Base-by-base conservation (phyloP, 345 rosid species). In the Laguncularia racemosa region DNA sequence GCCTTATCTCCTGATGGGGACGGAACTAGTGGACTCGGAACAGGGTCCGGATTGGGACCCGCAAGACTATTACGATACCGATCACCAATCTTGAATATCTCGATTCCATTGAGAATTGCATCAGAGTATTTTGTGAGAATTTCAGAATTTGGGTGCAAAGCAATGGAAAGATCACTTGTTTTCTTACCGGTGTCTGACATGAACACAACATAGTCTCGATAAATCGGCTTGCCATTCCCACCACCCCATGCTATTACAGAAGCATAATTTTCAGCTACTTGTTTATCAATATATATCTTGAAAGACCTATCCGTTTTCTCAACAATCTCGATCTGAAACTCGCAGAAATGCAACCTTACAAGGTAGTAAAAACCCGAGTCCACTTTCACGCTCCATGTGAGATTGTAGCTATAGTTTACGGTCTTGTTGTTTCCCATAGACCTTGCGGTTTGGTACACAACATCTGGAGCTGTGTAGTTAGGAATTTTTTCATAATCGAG, bases 261-360 rank as follows among this genome's bases (percentile, higher is more conserved):
- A 3, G 70, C 77, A 0, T 12, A 51, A 1, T 0, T 5, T 26
- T 58, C 74, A 0, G 78, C 71, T 2, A 44, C 44, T 18, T 17
- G 53, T 18, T 66, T 67, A 48, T 64, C 57, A 13, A 80, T 62
- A 45, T 26, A 70, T 14, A 77, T 65, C 52, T 62, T 0, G 33
- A 74, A 77, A 4, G 2, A 19, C 45, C 58, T 52, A 5, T 74
- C 71, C 1, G 21, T 43, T 7, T 1, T 11, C 2, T 20, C 0
- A 0, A 16, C 65, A 0, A 74, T 15, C 19, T 67, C 21, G 0
- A 0, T 0, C 16, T 56, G 60, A 56, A 60, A 51, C 68, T 80
- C 80, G 16, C 82, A 80, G 14, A 80, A 80, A 55, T 80, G 80
- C 7, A 81, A 58, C 63, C 81, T 66, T 23, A 81, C 61, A 14